A percentile compares a stretch with the other conserved stretches of the same genome.
Evolutionary conservation across 805 yeast species (phyloP).

Genomic region (Lipomyces sp.): DNA sequence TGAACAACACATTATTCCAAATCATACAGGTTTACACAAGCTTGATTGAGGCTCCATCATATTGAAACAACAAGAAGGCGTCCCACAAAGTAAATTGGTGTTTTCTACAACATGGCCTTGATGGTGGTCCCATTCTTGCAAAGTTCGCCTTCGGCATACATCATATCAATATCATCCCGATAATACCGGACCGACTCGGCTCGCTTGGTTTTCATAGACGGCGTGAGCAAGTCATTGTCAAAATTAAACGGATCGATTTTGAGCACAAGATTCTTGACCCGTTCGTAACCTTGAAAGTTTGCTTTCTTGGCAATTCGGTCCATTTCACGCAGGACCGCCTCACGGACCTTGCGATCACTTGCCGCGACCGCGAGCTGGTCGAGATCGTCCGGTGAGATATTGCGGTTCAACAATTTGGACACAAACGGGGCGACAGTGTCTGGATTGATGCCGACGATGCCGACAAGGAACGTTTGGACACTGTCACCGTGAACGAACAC

Average conservation of each 20-base stretch:
- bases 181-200: constrained; percentile 54
- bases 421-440: constrained; percentile 48
- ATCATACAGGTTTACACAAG: neutral
- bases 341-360: constrained; percentile 49
- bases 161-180: constrained; percentile 47
- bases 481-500: constrained; percentile 70
- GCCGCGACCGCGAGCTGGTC: constrained; percentile 43
- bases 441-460: constrained; percentile 64
- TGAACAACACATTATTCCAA: too few species aligned
- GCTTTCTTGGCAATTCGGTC: constrained; percentile 47
- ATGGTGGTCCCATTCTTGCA: constrained; percentile 7
- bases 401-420: constrained; percentile 34
- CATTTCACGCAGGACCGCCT: constrained; percentile 48
- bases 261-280: constrained; percentile 58
- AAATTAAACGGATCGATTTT: constrained; percentile 64
- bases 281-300: constrained; percentile 65
- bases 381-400: constrained; percentile 42
- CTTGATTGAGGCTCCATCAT: neutral
- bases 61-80: too few species aligned
- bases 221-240: constrained; percentile 67
- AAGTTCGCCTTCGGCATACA: constrained; percentile 56
- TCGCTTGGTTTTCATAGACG: constrained; percentile 65
- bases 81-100: neutral
- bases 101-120: constrained; percentile 11
- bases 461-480: constrained; percentile 60